Base-by-base conservation (phyloP, 306 rosid species). In the Canavalia ensiformis region DNA sequence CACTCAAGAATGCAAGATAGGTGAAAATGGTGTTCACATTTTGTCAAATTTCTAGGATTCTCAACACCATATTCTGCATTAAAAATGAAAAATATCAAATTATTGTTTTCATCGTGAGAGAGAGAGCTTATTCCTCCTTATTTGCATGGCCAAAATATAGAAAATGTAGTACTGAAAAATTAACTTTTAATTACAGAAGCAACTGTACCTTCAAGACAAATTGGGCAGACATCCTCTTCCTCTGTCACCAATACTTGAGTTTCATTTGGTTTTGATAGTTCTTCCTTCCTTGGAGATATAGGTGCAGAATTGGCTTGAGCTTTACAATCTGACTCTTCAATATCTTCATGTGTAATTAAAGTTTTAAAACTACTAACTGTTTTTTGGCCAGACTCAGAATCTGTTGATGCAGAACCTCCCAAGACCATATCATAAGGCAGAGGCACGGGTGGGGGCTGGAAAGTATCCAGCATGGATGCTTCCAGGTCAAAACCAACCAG, bases 1-100 rank as follows among this genome's bases (percentile, higher is more conserved):
- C 97, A 92, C 83, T 92, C 93, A 62, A 92, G 92, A 87, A 92
- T 87, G 88, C 97, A 92, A 13, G 90, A 88, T 3, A 92, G 86
- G 84, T 92, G 97, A 90, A 88, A 92, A 88, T 88, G 90, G 81
- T 92, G 97, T 39, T 88, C 82, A 28, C 97, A 90, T 68, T 87
- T 89, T 47, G 92, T 90, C 76, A 77, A 60, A 52, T 70, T 82
- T 75, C 84, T 87, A 70, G 95, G 97, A 82, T 92, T 89, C 75
- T 86, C 91, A 56, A 84, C 62, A 78, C 83, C 88, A 79, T 89
- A 92, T 73, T 89, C 97, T 92, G 87, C 90, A 83, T 52, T 37
- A 4, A 25, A 86, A 54, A 76, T 56, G 4, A 46, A 54, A 52
- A 55, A 37, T 37, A 37, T 37, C 45, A 54, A 11, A 31, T 71